Percentiles rank a stretch among this genome's conserved stretches.
These are phyloP conservation scores for Dimargaris verticillata DNA, from an alignment of 192 early-diverging fungal genomes.

Conservation along the genomic window DNA sequence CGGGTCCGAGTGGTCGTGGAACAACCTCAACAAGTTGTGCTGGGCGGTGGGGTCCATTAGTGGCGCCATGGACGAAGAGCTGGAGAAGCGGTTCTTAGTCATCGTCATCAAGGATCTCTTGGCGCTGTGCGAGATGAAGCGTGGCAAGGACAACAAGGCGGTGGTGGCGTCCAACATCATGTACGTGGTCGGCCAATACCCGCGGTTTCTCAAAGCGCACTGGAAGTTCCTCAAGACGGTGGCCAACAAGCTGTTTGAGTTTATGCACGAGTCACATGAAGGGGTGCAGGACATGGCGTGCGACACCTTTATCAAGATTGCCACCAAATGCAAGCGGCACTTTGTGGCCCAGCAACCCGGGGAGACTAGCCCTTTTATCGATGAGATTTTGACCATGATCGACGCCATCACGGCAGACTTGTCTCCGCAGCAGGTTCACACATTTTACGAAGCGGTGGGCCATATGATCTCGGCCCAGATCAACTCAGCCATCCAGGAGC, in stretches of 20 bases:
- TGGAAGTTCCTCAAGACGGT: conserved; percentile 99
- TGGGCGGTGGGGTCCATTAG: conserved; percentile 99
- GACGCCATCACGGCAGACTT: conserved; percentile 78
- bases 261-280: conserved; percentile 99
- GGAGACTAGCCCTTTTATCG: conserved; percentile 83
- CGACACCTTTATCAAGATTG: conserved; percentile 99
- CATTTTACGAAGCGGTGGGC: conserved; percentile 97
- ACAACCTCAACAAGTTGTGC: conserved; percentile 93
- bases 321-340: conserved; percentile 91
- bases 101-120: conserved; percentile 97
- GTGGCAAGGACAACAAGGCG: conserved; percentile 99
- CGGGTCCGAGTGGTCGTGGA: conserved; percentile 95
- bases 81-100: conserved; percentile 94
- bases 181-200: conserved; percentile 99
- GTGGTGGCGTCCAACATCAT: conserved; percentile 99
- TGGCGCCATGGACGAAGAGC: conserved; percentile 91
- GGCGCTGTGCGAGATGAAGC: conserved; percentile 86
- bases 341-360: conserved; percentile 87
- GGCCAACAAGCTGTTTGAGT: conserved; percentile 99
- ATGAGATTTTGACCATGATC: conserved; percentile 79
- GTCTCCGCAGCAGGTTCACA: conserved; percentile 83
- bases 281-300: conserved; percentile 99
- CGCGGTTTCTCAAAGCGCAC: conserved; percentile 98
- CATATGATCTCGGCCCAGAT: conserved; percentile 93
- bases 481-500: conserved; percentile 57